Evolutionary conservation across 202 grass and related monocot genomes (phyloP), one percentile per base, ranked within the genome.

Genomic region (Miscanthus sacchariflorus): DNA sequence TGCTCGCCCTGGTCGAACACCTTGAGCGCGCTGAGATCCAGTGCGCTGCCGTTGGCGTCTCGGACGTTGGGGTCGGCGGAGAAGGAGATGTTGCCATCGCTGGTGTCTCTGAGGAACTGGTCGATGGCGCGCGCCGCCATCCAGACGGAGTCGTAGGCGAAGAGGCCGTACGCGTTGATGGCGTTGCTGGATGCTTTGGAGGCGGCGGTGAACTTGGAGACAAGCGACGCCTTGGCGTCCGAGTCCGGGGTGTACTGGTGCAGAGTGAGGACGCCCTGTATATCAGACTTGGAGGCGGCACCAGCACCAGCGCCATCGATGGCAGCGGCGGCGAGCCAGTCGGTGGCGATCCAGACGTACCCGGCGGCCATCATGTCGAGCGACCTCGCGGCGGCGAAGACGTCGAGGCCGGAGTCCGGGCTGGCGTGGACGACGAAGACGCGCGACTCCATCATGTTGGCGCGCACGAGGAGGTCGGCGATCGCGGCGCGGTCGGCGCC

Each of bases 291-390:
- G 24, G 23, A 11, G 49, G 7, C 9, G 12, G 6, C 14, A 68
- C 33, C 15, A 67, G 12, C 5, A 63, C 9, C 59, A 2, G 59
- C 56, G 9, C 0, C 2, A 23, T 63, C n/a, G 40, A 93, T 91
- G 13, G 93, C 39, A 13, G 64, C 79, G 7, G 93, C 88, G 59
- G 93, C 76, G 78, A 95, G 84, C 93, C 93, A 95, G 23, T 91
- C 89, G 28, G 93, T 93, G 77, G 93, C 85, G 78, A 95, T 87
- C 93, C 93, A 95, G 21, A 90, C 93, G 73, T 89, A 91, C 10
- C 87, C 93, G 19, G 6, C 6, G 4, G 64, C 61, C 91, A 93
- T 88, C 91, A 95, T 95, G 48, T 42, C 27, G 52, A 93, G 87
- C 2, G 83, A 38, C 0, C 83, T 85, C 18, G 91, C 94, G 39